Evolutionary conservation across 352 stramenopile species (phyloP), one percentile per base, ranked within the genome.

Genomic region (Albugo laibachii): DNA sequence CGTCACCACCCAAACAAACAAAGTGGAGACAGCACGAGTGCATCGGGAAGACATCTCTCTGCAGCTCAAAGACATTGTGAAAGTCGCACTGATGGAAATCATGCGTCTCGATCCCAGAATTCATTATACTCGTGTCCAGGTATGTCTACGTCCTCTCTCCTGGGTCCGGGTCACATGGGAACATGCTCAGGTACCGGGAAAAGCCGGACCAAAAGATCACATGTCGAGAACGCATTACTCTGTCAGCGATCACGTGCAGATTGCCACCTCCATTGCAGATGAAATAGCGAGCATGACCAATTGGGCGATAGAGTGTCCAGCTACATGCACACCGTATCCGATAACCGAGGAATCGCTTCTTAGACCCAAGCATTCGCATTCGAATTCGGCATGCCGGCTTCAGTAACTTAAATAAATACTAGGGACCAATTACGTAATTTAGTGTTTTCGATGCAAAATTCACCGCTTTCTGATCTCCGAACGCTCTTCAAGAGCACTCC

Each of bases 21-120:
- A 87, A 51, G 3, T 31, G 3, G 24, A 31, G 8, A 70, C 83
- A 41, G 74, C 67, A 36, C 68, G 74, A 45, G 63, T 66, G 46
- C 80, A 85, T 50, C 70, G 77, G 46, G 82, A 76, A 36, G 75
- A 77, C 51, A 62, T 91, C 21, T 84, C 78, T 6, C 52, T 78
- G 27, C 78, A 87, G 55, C 56, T 87, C 18, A 73, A 88, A 48
- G 75, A 91, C 57, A 91, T 91, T 48, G 69, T 85, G 48, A 83
- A 83, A 38, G 69, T 91, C 20, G 78, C 78, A 20, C 85, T 86
- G 46, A 81, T 72, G 1, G 78, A 80, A 41, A 55, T 85, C 45
- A 73, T 56, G 55, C 78, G 80, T 44, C 68, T 81, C 54, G 78
- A 91, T 55, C 54, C 66, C 41, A 83, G 78, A 50, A 74, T 88